Evolutionary conservation across 192 early-diverging fungal species (phyloP).

Genomic region (Glomus cerebriforme): DNA sequence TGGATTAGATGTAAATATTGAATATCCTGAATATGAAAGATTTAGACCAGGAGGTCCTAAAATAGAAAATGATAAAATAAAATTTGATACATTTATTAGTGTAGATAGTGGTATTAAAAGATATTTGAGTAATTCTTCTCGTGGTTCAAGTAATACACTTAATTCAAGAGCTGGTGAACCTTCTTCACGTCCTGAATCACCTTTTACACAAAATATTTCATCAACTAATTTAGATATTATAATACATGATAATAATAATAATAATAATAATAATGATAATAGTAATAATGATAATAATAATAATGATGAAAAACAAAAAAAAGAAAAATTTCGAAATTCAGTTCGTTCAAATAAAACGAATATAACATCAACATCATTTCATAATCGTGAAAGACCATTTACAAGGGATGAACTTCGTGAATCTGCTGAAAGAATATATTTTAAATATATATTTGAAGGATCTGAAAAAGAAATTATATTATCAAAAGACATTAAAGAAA

Average conservation of each 20-base stretch:
- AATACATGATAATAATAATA: neutral
- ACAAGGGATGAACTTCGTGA: constrained; percentile 52
- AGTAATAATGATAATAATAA: neutral
- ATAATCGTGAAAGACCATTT: constrained; percentile 23
- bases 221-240: constrained; percentile 13
- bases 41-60: neutral
- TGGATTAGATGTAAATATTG: constrained; percentile 28
- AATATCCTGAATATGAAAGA: constrained; percentile 31
- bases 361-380: constrained; percentile 22
- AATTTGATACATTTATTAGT: neutral
- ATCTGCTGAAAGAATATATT: constrained; percentile 58
- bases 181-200: constrained; percentile 22
- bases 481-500: constrained; percentile 41
- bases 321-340: constrained; percentile 23
- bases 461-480: constrained; percentile 55
- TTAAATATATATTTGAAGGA: constrained; percentile 51
- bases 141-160: neutral
- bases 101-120: neutral
- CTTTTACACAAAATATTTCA: neutral
- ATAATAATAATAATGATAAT: neutral
- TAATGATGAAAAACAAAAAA: neutral
- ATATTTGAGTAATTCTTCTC: constrained; percentile 10
- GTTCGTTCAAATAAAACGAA: constrained; percentile 28
- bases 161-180: neutral
- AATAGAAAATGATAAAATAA: neutral